phyloP scores from a whole-genome alignment of 148 eudicot genomes.

The Chenopodium berlandieri region DNA sequence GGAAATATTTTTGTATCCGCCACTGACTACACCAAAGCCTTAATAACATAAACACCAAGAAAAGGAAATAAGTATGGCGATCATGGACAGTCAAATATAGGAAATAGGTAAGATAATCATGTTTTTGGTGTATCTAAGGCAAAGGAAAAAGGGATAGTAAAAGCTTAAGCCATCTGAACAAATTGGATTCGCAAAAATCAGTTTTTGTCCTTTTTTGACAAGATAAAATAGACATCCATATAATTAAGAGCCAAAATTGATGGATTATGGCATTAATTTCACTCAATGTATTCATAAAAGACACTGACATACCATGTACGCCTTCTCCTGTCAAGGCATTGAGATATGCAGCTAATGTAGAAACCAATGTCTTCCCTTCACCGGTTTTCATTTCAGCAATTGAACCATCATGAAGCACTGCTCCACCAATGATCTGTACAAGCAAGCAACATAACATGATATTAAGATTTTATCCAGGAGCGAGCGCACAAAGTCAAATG shows the following conservation, averaged over 20 bases:
- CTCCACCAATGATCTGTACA: conserved; percentile 88
- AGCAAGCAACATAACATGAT: conserved; percentile 15
- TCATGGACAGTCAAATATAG: too few relatives aligned
- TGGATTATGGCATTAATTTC: not conserved
- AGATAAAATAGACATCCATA: not conserved
- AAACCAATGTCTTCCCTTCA: conserved; percentile 97
- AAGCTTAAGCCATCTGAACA: too few relatives aligned
- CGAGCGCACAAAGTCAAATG: not conserved
- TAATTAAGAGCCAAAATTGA: not conserved
- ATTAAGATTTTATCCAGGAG: not conserved
- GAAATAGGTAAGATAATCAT: too few relatives aligned
- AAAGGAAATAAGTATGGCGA: too few relatives aligned
- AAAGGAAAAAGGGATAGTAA: too few relatives aligned
- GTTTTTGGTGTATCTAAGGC: too few relatives aligned
- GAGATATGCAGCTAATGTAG: conserved; percentile 97
- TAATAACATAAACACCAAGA: too few relatives aligned
- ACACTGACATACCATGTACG: conserved; percentile 74
- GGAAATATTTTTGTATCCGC: too few relatives aligned
- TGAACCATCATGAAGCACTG: conserved; percentile 96
- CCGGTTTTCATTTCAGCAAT: conserved; percentile 99
- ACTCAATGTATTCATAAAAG: not conserved
- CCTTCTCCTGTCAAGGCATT: conserved; percentile 97
- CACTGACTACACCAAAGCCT: too few relatives aligned
- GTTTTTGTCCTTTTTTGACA: not conserved
- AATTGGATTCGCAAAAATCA: not conserved